Evolutionary conservation across 2,329 filamentous ascomycete genomes (phyloP), one percentile per base, ranked within the genome.

Genomic region (Orbilia oligospora): DNA sequence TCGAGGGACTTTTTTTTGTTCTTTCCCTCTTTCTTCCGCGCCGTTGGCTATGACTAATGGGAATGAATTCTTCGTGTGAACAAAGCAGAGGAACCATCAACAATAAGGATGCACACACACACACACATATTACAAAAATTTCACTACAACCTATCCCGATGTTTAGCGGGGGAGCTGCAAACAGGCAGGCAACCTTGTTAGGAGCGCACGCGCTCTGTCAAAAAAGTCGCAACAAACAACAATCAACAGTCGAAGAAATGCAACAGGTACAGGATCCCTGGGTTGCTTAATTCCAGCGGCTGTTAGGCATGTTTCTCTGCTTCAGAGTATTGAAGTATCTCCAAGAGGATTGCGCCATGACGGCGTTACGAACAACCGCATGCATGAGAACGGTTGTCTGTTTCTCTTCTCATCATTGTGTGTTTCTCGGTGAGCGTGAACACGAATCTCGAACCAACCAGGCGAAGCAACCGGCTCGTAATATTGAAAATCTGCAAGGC

Each of bases 201-300:
- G 55, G 67, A 71, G 55, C 55, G 67, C 55, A 68, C 64, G 72
- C 72, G 72, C 72, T 76, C 36, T 61, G 58, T 22, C 30, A 18
- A 71, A 63, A 70, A 70, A 48, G 24, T 53, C 30, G 24, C 55
- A 69, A 61, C 65, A 61, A 70, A 56, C 56, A 66, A 76, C 63
- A 70, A 38, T 46, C 55, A 68, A 56, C 71, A 70, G 56, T 69
- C 44, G 56, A 30, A 68, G 56, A 71, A 66, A 61, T 69, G 71
- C 55, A 69, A 69, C 64, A 73, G 14, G 48, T 20, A 53, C 51
- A 63, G 53, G 24, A 70, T 77, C 75, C 75, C 75, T 78, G 68
- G 61, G 68, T 72, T 77, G 72, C 72, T 70, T 44, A 55, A 55
- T 70, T 72, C 68, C 68, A 72, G 68, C 68, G 63, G 75, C 53